Conservation (phyloP, 2,329 filamentous ascomycete species). For the Microcyclospora pomicola region DNA sequence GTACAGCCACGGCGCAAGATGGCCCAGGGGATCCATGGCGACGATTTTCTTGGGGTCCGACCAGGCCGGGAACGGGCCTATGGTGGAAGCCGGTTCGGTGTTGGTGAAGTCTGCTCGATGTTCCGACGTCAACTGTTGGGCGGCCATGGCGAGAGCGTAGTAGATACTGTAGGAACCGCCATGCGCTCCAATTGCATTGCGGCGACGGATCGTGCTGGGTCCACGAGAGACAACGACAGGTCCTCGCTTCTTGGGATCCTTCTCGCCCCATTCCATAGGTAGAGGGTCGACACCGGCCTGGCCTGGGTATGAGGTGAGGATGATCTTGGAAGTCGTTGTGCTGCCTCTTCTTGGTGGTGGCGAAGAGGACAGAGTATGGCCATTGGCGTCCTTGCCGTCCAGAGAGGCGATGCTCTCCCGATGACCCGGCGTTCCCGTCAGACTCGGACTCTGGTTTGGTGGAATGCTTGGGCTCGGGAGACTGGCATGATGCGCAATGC, state of each 20-base stretch:
- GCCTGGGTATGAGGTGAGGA: slow-evolving; percentile 75
- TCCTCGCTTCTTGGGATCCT: slow-evolving; percentile 60
- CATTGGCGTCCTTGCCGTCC: slow-evolving; percentile 14
- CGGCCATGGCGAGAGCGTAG: slow-evolving; percentile 82
- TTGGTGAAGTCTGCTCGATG: slow-evolving; percentile 70
- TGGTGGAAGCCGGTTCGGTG: slow-evolving; percentile 78
- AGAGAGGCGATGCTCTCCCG: slow-evolving; percentile 14
- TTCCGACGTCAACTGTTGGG: slow-evolving; percentile 70
- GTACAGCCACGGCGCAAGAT: slow-evolving; percentile 72
- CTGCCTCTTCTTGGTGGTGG: slow-evolving; percentile 26
- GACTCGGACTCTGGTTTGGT: slow-evolving; percentile 2
- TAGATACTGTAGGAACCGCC: slow-evolving; percentile 95
- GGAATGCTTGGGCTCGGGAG: slow-evolving; percentile 13
- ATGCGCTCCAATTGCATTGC: slow-evolving; percentile 62
- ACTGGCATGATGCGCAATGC: slow-evolving; percentile 25
- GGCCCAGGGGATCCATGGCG: slow-evolving; percentile 89
- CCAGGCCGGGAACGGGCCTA: slow-evolving; percentile 86
- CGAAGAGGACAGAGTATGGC: slow-evolving; percentile 6
- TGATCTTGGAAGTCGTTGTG: slow-evolving; percentile 43
- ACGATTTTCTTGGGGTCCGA: slow-evolving; percentile 85
- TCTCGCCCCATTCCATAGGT: slow-evolving; percentile 72
- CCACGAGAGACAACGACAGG: slow-evolving; percentile 77
- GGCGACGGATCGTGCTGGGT: slow-evolving; percentile 59
- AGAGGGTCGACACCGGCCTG: slow-evolving; percentile 91
- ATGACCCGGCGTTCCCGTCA: slow-evolving; percentile 9